A percentile compares a stretch with the other conserved stretches of the same genome.
Conservation (phyloP, 352 stramenopile species). For the Phytophthora pini region DNA sequence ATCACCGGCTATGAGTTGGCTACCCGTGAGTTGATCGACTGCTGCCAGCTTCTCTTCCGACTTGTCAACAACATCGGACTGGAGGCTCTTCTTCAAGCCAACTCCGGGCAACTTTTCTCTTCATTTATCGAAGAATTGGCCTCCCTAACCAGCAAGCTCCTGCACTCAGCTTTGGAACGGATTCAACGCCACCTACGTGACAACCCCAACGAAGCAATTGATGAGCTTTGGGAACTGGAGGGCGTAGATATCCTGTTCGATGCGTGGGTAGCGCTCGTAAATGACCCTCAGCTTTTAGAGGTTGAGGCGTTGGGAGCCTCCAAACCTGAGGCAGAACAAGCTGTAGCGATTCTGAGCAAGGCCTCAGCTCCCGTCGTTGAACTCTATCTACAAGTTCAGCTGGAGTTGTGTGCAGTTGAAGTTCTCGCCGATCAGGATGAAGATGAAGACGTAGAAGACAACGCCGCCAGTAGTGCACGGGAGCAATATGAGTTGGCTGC, state of each 20-base stretch:
- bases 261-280: slow-evolving; percentile 78
- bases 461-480: slow-evolving; percentile 58
- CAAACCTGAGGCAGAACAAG: slow-evolving; percentile 38
- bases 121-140: slow-evolving; percentile 75
- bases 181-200: slow-evolving; percentile 63
- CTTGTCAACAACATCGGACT: slow-evolving; percentile 82
- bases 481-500: slow-evolving; percentile 82
- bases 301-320: slow-evolving; percentile 25
- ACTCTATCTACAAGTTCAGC: slow-evolving; percentile 78
- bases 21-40: slow-evolving; percentile 84
- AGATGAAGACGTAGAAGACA: slow-evolving; percentile 87
- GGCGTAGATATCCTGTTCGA: slow-evolving; percentile 83
- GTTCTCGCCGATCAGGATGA: slow-evolving; percentile 77
- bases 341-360: slow-evolving; percentile 56
- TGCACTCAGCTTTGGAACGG: slow-evolving; percentile 70
- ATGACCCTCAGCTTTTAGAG: slow-evolving; percentile 63
- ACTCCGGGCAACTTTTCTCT: slow-evolving; percentile 53
- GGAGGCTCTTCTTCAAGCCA: slow-evolving; percentile 50
- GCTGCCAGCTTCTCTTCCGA: slow-evolving; percentile 81
- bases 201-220: slow-evolving; percentile 52
- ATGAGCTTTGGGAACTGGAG: slow-evolving; percentile 87
- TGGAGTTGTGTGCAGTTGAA: slow-evolving; percentile 74
- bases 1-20: slow-evolving; percentile 71
- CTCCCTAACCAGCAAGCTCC: slow-evolving; percentile 70
- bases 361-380: slow-evolving; percentile 70